Evolutionary conservation across 148 eudicot species (phyloP), one percentile per base, ranked within the genome.

Genomic region (Pharnaceum exiguum): DNA sequence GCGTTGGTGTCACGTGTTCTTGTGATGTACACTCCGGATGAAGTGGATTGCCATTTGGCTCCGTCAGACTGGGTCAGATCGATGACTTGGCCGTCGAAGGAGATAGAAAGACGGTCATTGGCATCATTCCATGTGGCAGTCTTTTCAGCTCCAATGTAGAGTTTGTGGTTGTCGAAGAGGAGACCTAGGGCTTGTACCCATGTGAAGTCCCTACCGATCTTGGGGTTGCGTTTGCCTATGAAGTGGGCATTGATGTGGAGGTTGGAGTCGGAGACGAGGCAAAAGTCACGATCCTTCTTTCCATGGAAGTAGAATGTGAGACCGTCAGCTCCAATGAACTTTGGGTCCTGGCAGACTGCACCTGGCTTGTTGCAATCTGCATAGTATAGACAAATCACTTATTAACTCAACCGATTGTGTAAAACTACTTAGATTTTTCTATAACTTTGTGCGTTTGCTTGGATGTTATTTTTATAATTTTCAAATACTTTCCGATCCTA

Each of bases 171-270:
- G 56, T 70, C 73, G 51, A 78, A 78, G 55, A 84, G 75, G 46
- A 84, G 73, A 25, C 76, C 86, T 44, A 81, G 54, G 60, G 90
- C 59, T 39, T 84, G 81, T 2, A 81, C 86, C 90, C 90, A 84
- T 1, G 90, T 84, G 72, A 84, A 84, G 80, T 84, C 90, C 3
- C 84, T 39, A 0, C 67, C 61, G 72, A 78, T 76, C 61, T 69
- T 61, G 6, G 75, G 21, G 56, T 76, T 77, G 33, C 76, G 55
- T 42, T 66, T 78, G 7, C 90, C 90, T 10, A 84, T 84, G 72
- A 84, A 84, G 60, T 78, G 90, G 11, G 75, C 90, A 62, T 84
- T 84, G 38, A 84, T 78, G 65, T 84, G 90, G 70, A 84, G 79
- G 72, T 77, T 84, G 18, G 73, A 43, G 63, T 84, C 79, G 6